phyloP scores from a whole-genome alignment of 1,284 basidiomycete genomes.

The Inonotus hispidus region DNA sequence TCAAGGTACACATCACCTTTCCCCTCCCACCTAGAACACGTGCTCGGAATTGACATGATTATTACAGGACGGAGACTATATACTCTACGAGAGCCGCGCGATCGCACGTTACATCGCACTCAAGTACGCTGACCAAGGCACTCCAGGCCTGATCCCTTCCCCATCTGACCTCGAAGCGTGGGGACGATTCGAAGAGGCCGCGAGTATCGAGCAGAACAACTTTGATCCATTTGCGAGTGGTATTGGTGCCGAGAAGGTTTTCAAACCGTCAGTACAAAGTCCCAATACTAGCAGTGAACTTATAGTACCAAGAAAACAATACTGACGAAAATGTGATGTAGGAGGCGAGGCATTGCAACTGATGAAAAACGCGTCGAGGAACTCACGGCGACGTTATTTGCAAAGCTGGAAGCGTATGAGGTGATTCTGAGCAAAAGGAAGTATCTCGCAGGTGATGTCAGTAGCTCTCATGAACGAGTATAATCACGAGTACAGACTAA shows the following conservation, averaged over 20 bases:
- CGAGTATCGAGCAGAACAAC: slow-evolving; percentile 44
- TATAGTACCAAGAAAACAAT: too few species aligned
- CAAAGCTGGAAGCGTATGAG: slow-evolving; percentile 29
- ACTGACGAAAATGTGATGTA: not conserved
- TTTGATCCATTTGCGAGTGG: slow-evolving; percentile 42
- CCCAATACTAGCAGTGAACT: not conserved
- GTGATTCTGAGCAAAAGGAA: slow-evolving; percentile 26
- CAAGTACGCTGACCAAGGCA: slow-evolving; percentile 30
- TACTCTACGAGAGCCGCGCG: slow-evolving; percentile 43
- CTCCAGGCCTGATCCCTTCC: slow-evolving; percentile 22
- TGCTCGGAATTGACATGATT: not conserved
- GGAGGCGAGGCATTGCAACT: slow-evolving; percentile 19
- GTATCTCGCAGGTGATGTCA: slow-evolving; percentile 29
- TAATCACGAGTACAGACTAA: not conserved
- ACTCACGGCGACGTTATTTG: slow-evolving; percentile 25
- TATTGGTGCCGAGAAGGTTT: slow-evolving; percentile 41
- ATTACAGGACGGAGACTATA: slow-evolving; percentile 19
- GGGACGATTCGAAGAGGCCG: slow-evolving; percentile 52
- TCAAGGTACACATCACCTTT: slow-evolving; percentile 2
- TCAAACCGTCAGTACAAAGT: slow-evolving; percentile 34
- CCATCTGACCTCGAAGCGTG: slow-evolving; percentile 32
- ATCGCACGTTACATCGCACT: slow-evolving; percentile 37
- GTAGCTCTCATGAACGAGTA: slow-evolving; percentile 4
- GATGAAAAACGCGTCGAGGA: slow-evolving; percentile 29
- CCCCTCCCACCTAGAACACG: not conserved